Percentiles rank a stretch among this genome's conserved stretches.
phyloP scores from a whole-genome alignment of 2,329 filamentous ascomycete species.

The Fusarium musae region DNA sequence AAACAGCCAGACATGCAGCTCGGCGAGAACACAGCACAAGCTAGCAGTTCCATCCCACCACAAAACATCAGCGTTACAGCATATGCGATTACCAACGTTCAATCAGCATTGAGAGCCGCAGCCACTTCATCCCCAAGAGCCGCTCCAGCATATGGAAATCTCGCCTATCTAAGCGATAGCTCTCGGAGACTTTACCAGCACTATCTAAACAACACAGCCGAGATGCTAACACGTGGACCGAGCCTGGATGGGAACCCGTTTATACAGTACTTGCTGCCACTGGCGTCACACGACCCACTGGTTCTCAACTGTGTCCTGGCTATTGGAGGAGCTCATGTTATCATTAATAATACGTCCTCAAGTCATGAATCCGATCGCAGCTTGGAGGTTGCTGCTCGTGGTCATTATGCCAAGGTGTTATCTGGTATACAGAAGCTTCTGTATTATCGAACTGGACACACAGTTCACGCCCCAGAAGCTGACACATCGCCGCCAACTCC shows the following conservation, averaged over 20 bases:
- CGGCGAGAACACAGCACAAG: background rate
- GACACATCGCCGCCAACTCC: background rate
- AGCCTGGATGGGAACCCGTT: conserved; percentile 7
- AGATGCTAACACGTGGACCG: conserved; percentile 4
- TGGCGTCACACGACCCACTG: conserved; percentile 1
- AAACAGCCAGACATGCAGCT: background rate
- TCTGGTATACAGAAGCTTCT: background rate
- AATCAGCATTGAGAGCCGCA: background rate
- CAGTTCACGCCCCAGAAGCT: fast-evolving
- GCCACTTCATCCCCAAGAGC: background rate
- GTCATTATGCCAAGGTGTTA: background rate
- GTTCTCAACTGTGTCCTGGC: conserved; percentile 5
- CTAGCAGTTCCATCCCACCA: background rate
- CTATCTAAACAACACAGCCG: conserved; percentile 4
- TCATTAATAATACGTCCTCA: background rate
- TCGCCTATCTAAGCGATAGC: conserved; percentile 11
- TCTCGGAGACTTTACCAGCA: conserved; percentile 14
- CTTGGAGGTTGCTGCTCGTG: background rate
- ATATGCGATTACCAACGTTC: too few species aligned
- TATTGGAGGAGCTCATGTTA: conserved; percentile 2
- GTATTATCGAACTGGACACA: background rate
- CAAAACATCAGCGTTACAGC: background rate
- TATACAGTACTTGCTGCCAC: conserved; percentile 11
- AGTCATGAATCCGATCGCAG: background rate
- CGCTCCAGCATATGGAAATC: background rate